Evolutionary conservation across 192 early-diverging fungal species (phyloP), one percentile per base, ranked within the genome.

Genomic region (Pilaira anomala): DNA sequence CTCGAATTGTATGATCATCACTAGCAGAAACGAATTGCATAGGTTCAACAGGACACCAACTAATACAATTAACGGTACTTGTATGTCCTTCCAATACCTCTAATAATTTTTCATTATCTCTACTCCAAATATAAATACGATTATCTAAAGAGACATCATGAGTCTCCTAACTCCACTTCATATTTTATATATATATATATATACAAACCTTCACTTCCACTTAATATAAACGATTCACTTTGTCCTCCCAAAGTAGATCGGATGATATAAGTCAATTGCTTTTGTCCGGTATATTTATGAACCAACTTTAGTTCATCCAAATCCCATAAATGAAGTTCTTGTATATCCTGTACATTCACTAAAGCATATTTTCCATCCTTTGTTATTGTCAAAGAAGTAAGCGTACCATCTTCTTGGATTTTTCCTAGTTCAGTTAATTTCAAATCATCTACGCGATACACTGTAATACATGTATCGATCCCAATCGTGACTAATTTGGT

Each of bases 321-420:
- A 64, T 95, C 85, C 93, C 95, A 98, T 65, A 98, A 72, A 72
- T 96, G 91, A 41, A 97, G 87, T 62, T 91, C 89, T 68, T 93
- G 76, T 3, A 72, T 46, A 67, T 73, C 53, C 29, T 80, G 71
- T n/a, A 75, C 67, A 54, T 83, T 91, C 49, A 86, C 83, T 40
- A 85, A 64, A 49, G 84, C 85, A 72, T 78, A 79, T 33, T 71
- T 69, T 4, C 81, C 75, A 66, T 94, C 86, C 1, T 84, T 64
- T 2, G 80, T 83, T n/a, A 91, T 66, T 11, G 62, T 67, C 33
- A 95, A 63, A 5, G 88, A 91, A 30, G 87, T 91, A 48, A 91
- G 87, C 19, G 68, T 71, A 41, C 83, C 80, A 1, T 29, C 57
- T 60, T 88, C 85, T 29, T 70, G 53, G 0, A 86, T 53, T 13